These are phyloP conservation scores for Rubia tinctorum DNA, from an alignment of 305 asterid genomes.

Conservation along the genomic window DNA sequence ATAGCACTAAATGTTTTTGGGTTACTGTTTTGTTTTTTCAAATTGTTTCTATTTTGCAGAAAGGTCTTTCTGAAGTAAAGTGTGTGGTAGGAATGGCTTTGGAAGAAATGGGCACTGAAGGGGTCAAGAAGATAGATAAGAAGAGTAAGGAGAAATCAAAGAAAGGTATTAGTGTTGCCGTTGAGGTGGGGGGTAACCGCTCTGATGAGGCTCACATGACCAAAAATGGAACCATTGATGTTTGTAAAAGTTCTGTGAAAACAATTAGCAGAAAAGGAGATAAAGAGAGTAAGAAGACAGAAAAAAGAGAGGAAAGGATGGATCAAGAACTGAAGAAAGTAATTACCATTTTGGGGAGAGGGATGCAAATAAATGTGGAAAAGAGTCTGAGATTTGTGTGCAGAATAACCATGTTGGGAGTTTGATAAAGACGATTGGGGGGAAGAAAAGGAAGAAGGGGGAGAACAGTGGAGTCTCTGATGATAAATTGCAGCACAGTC, in stretches of 20 bases:
- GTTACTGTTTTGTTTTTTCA: background rate
- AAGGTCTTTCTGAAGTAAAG: background rate
- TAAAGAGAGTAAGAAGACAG: background rate
- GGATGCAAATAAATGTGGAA: background rate
- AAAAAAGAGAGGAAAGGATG: conserved; percentile 14
- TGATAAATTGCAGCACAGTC: background rate
- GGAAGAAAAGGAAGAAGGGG: conserved; percentile 27
- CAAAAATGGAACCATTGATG: no score
- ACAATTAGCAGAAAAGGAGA: no score
- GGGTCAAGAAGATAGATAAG: background rate
- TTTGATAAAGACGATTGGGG: background rate
- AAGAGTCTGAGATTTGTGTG: conserved; percentile 5
- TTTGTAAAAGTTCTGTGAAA: no score
- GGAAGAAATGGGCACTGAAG: background rate
- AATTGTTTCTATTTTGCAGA: background rate
- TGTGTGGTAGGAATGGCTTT: conserved; percentile 2
- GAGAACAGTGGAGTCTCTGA: conserved; percentile 22
- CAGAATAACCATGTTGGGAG: conserved; percentile 19
- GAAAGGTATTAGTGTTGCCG: background rate
- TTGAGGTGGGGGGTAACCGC: no score
- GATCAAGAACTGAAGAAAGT: conserved; percentile 12
- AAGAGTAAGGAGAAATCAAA: conserved; percentile 8
- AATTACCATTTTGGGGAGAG: conserved; percentile 9
- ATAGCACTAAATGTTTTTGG: background rate
- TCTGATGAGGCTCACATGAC: no score